These are phyloP conservation scores for Pycnococcus provasolii DNA, from an alignment of 139 green algal genomes.

Conservation along the genomic window DNA sequence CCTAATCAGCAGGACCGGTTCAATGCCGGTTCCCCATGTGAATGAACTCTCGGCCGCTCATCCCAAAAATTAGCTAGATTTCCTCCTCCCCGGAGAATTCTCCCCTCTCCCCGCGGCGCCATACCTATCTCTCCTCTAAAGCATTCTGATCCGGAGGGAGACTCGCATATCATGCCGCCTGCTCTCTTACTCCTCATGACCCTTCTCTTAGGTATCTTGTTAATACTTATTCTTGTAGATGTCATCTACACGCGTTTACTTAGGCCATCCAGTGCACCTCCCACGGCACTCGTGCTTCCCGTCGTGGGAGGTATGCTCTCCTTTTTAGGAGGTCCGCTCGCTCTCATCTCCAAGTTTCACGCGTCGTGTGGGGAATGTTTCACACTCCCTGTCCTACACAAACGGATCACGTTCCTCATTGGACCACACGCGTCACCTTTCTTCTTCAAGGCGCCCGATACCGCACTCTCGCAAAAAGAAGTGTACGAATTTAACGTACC, in stretches of 20 bases:
- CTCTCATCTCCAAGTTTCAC: conserved; percentile 71
- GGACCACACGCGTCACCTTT: conserved; percentile 71
- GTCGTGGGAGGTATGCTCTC: conserved; percentile 89
- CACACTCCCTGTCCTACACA: conserved; percentile 89
- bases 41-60: no score
- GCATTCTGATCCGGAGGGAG: no score
- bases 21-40: no score
- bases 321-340: conserved; percentile 75
- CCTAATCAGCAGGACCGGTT: no score
- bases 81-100: no score
- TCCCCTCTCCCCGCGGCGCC: no score
- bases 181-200: no score
- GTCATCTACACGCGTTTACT: neutral
- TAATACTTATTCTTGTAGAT: neutral
- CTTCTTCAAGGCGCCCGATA: conserved; percentile 83
- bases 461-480: conserved; percentile 44
- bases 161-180: no score
- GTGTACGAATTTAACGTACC: conserved; percentile 96
- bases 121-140: no score
- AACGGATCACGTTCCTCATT: conserved; percentile 91
- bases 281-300: conserved; percentile 69
- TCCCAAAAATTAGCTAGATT: no score
- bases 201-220: neutral
- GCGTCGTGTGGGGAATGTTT: conserved; percentile 79
- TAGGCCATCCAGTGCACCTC: conserved; percentile 37